Evolutionary conservation across 1,139 yeast genomes (phyloP).

Genomic region (Pichia sp.): DNA sequence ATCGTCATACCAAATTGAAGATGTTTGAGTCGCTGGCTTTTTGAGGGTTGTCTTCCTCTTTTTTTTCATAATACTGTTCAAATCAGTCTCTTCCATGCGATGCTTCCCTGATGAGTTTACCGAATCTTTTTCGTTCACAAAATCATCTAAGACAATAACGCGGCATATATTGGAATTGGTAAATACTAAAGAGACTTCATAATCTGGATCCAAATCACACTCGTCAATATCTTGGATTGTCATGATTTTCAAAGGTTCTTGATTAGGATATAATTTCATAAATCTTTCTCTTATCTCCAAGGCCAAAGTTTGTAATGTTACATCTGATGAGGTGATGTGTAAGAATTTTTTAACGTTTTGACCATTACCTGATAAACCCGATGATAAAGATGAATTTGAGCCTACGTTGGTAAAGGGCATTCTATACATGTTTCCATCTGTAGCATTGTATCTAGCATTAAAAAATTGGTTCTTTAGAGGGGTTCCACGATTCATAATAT

Average conservation of each 20-base stretch:
- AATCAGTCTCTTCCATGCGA: slow-evolving; percentile 17
- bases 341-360: slow-evolving; percentile 40
- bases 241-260: slow-evolving; percentile 41
- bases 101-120: slow-evolving; percentile 13
- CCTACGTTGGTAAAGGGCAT: neutral
- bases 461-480: too few relatives aligned
- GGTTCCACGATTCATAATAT: too few relatives aligned
- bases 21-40: neutral
- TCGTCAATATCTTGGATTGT: slow-evolving; percentile 55
- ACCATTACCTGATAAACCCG: neutral
- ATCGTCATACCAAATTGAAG: slow-evolving; percentile 4
- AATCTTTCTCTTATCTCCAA: slow-evolving; percentile 44
- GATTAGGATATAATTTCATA: slow-evolving; percentile 55
- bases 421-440: neutral
- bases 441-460: slow-evolving; percentile 1
- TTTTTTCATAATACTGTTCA: slow-evolving; percentile 18
- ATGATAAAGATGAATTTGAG: neutral
- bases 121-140: slow-evolving; percentile 3
- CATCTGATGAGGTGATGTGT: slow-evolving; percentile 32
- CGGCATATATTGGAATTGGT: slow-evolving; percentile 45
- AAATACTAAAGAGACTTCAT: slow-evolving; percentile 53
- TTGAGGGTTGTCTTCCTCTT: slow-evolving; percentile 5
- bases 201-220: slow-evolving; percentile 77
- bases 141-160: slow-evolving; percentile 41
- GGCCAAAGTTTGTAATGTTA: slow-evolving; percentile 39